These are phyloP conservation scores for Salix arbutifolia DNA, from an alignment of 345 rosid genomes.

Conservation along the genomic window DNA sequence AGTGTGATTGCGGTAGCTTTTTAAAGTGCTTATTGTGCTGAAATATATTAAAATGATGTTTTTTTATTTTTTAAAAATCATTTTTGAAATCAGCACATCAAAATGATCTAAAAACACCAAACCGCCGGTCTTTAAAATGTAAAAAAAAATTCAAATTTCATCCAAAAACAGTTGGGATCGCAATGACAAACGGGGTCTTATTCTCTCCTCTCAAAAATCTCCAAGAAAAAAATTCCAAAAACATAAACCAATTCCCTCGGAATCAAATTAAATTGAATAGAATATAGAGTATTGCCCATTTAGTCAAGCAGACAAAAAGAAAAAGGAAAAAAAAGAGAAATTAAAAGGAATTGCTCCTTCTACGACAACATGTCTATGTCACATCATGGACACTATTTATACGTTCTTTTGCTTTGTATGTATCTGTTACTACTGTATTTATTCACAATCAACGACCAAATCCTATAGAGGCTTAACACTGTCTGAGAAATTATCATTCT, in stretches of 20 bases:
- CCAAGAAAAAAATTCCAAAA: constrained; percentile 5
- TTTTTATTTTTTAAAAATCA: too few relatives aligned
- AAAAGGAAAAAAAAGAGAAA: not conserved
- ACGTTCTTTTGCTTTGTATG: constrained; percentile 17
- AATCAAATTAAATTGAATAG: constrained; percentile 16
- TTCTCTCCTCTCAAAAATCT: not conserved
- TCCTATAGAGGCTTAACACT: constrained; percentile 13
- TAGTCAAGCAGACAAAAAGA: not conserved
- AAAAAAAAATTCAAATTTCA: too few relatives aligned
- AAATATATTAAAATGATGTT: too few relatives aligned
- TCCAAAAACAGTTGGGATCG: too few relatives aligned
- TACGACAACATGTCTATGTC: not conserved
- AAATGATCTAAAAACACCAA: too few relatives aligned
- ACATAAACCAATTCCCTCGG: constrained; percentile 12
- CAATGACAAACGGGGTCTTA: too few relatives aligned
- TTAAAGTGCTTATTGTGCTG: too few relatives aligned
- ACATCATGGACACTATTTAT: constrained; percentile 10
- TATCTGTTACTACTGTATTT: not conserved
- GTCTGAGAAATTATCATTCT: constrained; percentile 6
- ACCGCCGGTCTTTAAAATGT: too few relatives aligned
- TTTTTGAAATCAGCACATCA: too few relatives aligned
- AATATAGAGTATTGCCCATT: not conserved
- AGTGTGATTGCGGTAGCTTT: too few relatives aligned
- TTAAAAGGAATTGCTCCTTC: not conserved
- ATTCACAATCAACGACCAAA: constrained; percentile 10